These are phyloP conservation scores for Aspergillus thermomutatus DNA, from an alignment of 2,329 filamentous ascomycete species.

Conservation along the genomic window DNA sequence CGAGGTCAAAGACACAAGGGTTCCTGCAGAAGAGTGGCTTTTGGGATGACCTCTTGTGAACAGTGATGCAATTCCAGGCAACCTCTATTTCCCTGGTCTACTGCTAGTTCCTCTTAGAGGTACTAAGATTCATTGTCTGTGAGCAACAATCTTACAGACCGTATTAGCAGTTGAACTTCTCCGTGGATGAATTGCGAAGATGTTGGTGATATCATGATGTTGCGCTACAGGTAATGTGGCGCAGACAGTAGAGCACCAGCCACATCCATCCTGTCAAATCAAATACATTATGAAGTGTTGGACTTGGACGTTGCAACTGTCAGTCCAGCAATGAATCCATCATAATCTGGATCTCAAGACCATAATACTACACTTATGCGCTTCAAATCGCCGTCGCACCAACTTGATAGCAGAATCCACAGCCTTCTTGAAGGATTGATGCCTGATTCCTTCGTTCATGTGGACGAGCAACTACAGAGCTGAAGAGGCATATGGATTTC, in stretches of 20 bases:
- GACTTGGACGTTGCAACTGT: not conserved
- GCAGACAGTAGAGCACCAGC: constrained; percentile 2
- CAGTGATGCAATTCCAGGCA: not conserved
- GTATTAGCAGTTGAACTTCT: not conserved
- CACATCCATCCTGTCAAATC: constrained; percentile 2
- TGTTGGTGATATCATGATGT: not conserved
- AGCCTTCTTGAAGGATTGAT: not conserved
- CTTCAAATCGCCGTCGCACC: not conserved
- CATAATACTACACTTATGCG: not conserved
- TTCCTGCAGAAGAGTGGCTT: not conserved
- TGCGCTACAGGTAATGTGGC: constrained; percentile 1
- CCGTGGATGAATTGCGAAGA: not conserved
- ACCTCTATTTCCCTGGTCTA: not conserved
- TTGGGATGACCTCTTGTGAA: not conserved
- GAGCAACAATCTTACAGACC: not conserved
- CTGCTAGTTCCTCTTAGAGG: not conserved
- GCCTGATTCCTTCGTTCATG: not conserved
- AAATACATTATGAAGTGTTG: not conserved
- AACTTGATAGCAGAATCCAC: not conserved
- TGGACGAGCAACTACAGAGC: not conserved
- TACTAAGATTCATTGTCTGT: not conserved
- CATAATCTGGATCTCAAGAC: not conserved
- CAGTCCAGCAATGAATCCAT: not conserved
- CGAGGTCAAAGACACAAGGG: not conserved
- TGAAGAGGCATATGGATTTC: not conserved